phyloP scores from a whole-genome alignment of 2,329 filamentous ascomycete species.

The Aphanoascus verrucosus region DNA sequence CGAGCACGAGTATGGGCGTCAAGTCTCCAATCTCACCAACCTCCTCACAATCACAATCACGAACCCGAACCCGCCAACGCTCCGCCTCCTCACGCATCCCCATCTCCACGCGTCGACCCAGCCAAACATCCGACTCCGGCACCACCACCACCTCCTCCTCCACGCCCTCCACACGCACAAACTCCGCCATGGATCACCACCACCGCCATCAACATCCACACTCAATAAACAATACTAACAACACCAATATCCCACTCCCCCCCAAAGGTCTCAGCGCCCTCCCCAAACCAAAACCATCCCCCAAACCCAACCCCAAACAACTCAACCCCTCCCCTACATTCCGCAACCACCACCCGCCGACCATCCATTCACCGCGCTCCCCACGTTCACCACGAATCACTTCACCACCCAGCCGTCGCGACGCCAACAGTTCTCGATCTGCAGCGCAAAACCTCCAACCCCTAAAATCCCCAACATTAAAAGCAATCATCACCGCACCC shows the following conservation, averaged over 20 bases:
- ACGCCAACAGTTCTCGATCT: slow-evolving; percentile 24
- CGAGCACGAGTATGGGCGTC: slow-evolving; percentile 31
- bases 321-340: slow-evolving; percentile 6
- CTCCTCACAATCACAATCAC: too few species aligned
- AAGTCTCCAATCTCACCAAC: slow-evolving; percentile 17
- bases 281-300: slow-evolving; percentile 31
- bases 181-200: slow-evolving; percentile 26
- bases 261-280: slow-evolving; percentile 34
- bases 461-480: slow-evolving; percentile 50
- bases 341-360: too few species aligned
- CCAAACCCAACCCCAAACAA: slow-evolving; percentile 7
- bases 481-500: slow-evolving; percentile 62
- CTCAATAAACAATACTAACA: too few species aligned
- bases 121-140: slow-evolving; percentile 33
- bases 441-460: slow-evolving; percentile 28
- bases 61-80: slow-evolving; percentile 7
- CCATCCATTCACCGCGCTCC: background rate
- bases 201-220: too few species aligned
- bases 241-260: slow-evolving; percentile 26
- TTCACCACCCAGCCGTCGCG: slow-evolving; percentile 30
- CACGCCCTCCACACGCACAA: slow-evolving; percentile 26
- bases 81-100: slow-evolving; percentile 35
- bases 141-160: slow-evolving; percentile 30
- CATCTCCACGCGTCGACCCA: slow-evolving; percentile 32
- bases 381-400: slow-evolving; percentile 18